A percentile compares a stretch with the other conserved stretches of the same genome.
Evolutionary conservation across 75 land plant genomes (phyloP).

Genomic region (Adiantum capillusveneris): DNA sequence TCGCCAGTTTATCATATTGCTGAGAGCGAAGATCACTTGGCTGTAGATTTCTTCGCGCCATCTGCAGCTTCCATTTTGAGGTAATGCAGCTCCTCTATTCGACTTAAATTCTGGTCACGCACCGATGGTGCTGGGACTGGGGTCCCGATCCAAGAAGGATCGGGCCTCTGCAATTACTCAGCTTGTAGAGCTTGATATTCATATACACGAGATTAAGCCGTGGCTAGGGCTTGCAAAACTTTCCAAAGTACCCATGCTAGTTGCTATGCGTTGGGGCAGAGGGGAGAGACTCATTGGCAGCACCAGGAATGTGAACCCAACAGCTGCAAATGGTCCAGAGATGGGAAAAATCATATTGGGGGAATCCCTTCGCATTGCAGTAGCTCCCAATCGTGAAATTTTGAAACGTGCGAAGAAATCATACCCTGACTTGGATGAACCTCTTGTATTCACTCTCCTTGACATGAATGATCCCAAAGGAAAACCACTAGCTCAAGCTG

Average conservation of each 20-base stretch:
- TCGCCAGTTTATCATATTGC: too few species aligned
- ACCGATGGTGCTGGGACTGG: conserved; percentile 13
- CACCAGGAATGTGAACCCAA: neutral
- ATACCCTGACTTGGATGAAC: neutral
- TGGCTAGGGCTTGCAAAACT: conserved; percentile 1
- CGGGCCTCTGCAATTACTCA: neutral
- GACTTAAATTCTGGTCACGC: neutral
- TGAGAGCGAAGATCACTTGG: too few species aligned
- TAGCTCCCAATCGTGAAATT: neutral
- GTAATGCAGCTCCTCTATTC: too few species aligned
- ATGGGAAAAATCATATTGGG: neutral
- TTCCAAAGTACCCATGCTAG: neutral
- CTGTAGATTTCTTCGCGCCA: too few species aligned
- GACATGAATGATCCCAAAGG: conserved; percentile 2
- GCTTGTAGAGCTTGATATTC: conserved; percentile 2
- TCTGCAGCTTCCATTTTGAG: too few species aligned
- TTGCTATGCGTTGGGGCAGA: conserved; percentile 4
- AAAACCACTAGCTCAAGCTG: conserved; percentile 6
- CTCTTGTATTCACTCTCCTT: conserved; percentile 2
- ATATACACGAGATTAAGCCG: conserved; percentile 11
- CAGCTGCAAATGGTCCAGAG: neutral
- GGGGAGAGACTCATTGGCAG: conserved; percentile 3
- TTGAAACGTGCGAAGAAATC: neutral
- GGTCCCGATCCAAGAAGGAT: conserved; percentile 12
- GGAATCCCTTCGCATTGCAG: neutral